Evolutionary conservation across 495 filamentous ascomycete genomes (phyloP).

Genomic region (Glutinoglossum americanum): DNA sequence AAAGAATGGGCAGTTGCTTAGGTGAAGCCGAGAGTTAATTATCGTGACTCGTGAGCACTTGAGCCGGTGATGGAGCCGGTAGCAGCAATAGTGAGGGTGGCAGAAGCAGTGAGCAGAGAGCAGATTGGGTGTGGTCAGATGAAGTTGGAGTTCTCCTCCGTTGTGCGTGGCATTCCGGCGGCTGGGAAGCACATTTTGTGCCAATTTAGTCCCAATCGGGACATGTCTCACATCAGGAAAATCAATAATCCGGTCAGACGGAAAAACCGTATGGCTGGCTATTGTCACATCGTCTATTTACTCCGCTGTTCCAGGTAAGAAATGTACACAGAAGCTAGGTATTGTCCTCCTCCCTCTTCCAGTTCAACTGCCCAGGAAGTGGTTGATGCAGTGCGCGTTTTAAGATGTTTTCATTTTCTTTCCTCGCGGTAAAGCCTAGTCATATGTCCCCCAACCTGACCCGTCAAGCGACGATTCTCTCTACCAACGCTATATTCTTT

Average conservation of each 20-base stretch:
- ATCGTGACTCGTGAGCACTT: no score
- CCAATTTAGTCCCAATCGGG: not conserved
- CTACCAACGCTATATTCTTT: not conserved
- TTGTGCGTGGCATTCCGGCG: not conserved
- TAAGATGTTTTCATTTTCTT: not conserved
- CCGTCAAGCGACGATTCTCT: not conserved
- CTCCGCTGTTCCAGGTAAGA: no score
- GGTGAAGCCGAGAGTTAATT: no score
- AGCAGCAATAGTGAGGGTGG: not conserved
- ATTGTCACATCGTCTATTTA: not conserved
- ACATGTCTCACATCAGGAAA: not conserved
- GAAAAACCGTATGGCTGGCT: no score
- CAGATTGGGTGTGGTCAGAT: not conserved
- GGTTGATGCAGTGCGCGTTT: no score
- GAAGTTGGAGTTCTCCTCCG: not conserved
- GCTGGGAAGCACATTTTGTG: not conserved
- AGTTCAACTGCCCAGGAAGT: no score
- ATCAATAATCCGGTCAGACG: not conserved
- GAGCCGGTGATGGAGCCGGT: no score
- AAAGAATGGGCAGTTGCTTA: no score
- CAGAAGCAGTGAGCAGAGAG: not conserved
- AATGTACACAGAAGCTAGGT: no score
- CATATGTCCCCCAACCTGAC: not conserved
- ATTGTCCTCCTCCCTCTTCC: no score
- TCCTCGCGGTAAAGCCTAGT: not conserved